Conservation (phyloP, 768 basidiomycete species). For the Polyporus arcularius region DNA sequence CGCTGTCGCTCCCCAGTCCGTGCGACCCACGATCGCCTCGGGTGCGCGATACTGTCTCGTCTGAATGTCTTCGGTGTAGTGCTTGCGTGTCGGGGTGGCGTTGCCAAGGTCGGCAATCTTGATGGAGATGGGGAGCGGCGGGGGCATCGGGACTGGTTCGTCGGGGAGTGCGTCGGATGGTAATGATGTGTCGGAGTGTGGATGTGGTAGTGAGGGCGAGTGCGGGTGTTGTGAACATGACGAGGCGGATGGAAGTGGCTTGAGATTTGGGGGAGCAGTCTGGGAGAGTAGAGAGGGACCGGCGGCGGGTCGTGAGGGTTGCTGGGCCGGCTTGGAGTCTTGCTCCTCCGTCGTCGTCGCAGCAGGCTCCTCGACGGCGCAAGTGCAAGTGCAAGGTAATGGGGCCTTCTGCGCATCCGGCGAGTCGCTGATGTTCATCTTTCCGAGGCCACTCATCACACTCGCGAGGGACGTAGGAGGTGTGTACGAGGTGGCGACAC, state of each 20-base stretch:
- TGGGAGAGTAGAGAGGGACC: conserved; percentile 39
- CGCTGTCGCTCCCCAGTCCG: conserved; percentile 82
- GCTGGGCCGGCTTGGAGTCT: conserved; percentile 10
- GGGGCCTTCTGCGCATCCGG: conserved; percentile 7
- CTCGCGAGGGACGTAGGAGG: conserved; percentile 34
- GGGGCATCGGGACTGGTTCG: conserved; percentile 2
- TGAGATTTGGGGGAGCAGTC: conserved; percentile 35
- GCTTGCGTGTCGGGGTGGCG: conserved; percentile 86
- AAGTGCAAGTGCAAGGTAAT: conserved; percentile 16
- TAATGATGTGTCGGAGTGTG: neutral
- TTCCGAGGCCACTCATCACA: conserved; percentile 22
- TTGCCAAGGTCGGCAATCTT: conserved; percentile 97
- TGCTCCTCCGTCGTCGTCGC: conserved; percentile 2
- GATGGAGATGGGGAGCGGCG: conserved; percentile 62
- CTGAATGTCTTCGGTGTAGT: conserved; percentile 95
- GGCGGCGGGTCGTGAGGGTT: conserved; percentile 14
- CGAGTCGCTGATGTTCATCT: conserved; percentile 18
- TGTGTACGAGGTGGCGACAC: conserved; percentile 24
- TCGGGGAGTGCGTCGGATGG: neutral
- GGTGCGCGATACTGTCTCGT: conserved; percentile 95
- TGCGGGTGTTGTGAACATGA: conserved; percentile 12
- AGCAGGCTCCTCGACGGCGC: conserved; percentile 1
- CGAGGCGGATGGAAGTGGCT: conserved; percentile 19
- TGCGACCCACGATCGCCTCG: conserved; percentile 88
- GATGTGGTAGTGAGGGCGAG: conserved; percentile 12